Conservation (phyloP, 306 rosid species). For the Cucurbita argyrosperma region DNA sequence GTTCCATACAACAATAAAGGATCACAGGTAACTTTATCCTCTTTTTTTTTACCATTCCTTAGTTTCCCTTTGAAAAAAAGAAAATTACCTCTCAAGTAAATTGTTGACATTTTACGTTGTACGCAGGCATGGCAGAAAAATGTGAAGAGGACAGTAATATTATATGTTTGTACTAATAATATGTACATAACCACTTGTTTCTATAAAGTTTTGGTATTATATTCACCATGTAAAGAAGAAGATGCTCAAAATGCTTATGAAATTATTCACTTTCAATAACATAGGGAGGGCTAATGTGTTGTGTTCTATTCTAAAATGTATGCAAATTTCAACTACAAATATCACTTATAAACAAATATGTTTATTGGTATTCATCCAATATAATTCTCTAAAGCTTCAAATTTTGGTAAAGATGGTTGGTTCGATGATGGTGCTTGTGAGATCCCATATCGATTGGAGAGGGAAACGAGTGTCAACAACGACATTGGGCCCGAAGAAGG, state of each 20-base stretch:
- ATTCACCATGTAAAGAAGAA: not conserved
- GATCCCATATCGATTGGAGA: no score
- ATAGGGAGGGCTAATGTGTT: not conserved
- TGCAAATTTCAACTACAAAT: not conserved
- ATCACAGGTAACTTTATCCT: slow-evolving; percentile 20
- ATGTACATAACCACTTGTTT: not conserved
- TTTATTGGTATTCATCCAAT: no score
- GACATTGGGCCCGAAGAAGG: no score
- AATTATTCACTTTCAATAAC: not conserved
- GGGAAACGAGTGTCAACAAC: no score
- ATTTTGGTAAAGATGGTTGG: not conserved
- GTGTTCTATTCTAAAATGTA: no score
- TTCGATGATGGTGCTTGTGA: not conserved
- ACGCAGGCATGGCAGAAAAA: slow-evolving; percentile 31
- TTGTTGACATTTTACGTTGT: not conserved
- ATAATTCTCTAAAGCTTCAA: no score
- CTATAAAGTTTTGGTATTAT: not conserved
- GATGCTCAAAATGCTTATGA: not conserved
- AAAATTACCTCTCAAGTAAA: not conserved
- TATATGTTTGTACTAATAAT: not conserved
- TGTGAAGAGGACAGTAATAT: slow-evolving; percentile 5
- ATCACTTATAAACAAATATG: not conserved
- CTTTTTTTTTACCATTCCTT: not conserved
- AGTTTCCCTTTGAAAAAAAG: no score
- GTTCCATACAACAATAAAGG: slow-evolving; percentile 16